These are phyloP conservation scores for Spatholobus suberectus DNA, from an alignment of 306 rosid species.

Conservation along the genomic window DNA sequence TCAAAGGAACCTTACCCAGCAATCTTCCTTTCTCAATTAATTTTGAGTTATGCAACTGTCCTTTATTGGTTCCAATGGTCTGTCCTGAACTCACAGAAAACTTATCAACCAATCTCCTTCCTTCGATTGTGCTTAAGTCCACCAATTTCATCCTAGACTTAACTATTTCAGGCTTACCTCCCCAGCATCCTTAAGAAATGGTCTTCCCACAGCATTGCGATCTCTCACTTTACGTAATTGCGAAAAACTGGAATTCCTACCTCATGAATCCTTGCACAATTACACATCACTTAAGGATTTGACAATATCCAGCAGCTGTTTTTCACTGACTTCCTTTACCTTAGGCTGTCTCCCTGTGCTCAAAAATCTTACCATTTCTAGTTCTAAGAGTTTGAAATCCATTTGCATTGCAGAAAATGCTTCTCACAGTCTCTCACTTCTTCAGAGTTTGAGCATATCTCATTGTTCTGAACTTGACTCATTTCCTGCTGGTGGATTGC, in stretches of 20 bases:
- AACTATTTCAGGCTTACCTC: not conserved
- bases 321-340: not conserved
- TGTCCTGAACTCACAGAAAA: not conserved
- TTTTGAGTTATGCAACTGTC: not conserved
- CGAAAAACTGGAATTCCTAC: conserved; percentile 17
- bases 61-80: not conserved
- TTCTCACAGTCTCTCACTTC: not conserved
- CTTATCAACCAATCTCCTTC: not conserved
- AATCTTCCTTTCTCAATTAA: not conserved
- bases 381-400: not conserved
- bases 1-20: not conserved
- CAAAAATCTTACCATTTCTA: not conserved
- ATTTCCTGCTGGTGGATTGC: not conserved
- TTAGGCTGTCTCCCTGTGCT: not conserved
- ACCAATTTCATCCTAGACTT: not conserved
- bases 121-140: not conserved
- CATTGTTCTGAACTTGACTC: not conserved
- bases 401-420: not conserved
- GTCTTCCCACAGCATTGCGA: not conserved
- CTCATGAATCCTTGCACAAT: not conserved
- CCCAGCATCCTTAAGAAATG: not conserved
- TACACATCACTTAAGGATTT: conserved; percentile 14
- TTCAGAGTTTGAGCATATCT: accelerated
- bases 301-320: not conserved
- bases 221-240: not conserved